phyloP scores from a whole-genome alignment of 129 eudicot genomes.

The Lactuca saligna region DNA sequence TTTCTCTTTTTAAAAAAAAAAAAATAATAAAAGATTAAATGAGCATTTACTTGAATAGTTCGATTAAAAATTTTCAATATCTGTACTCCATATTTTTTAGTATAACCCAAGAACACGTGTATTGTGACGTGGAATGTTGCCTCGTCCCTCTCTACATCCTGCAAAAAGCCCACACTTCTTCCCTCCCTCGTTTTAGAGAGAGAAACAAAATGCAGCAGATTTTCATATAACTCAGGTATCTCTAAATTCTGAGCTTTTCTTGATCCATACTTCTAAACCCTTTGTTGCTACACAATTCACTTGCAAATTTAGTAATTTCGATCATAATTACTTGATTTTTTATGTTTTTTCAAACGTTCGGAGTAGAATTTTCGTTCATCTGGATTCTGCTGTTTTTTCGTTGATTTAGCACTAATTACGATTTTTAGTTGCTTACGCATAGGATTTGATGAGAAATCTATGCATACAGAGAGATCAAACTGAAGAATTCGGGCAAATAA shows the following conservation, averaged over 20 bases:
- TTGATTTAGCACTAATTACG: background rate
- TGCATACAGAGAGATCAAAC: conserved; percentile 18
- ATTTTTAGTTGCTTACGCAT: background rate
- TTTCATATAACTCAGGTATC: conserved; percentile 23
- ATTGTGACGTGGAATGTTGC: conserved; percentile 70
- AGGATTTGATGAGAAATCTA: conserved; percentile 10
- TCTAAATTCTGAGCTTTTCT: conserved; percentile 7
- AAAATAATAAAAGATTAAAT: too few species aligned
- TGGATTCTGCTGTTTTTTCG: background rate
- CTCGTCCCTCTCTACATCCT: conserved; percentile 45
- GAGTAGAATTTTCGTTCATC: background rate
- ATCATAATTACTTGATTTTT: background rate
- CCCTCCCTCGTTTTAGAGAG: conserved; percentile 23
- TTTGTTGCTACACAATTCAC: conserved; percentile 8
- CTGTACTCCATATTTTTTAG: background rate
- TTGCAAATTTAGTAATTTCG: background rate
- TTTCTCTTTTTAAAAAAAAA: too few species aligned
- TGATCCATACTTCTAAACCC: background rate
- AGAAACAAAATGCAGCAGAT: conserved; percentile 20
- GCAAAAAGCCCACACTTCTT: conserved; percentile 38
- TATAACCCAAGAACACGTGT: conserved; percentile 56
- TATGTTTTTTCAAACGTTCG: background rate
- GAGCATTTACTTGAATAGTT: background rate
- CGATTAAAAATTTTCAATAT: background rate
- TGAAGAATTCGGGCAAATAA: conserved; percentile 17